Evolutionary conservation across 768 basidiomycete genomes (phyloP), one percentile per base, ranked within the genome.

Genomic region (Dioszegia crocea): DNA sequence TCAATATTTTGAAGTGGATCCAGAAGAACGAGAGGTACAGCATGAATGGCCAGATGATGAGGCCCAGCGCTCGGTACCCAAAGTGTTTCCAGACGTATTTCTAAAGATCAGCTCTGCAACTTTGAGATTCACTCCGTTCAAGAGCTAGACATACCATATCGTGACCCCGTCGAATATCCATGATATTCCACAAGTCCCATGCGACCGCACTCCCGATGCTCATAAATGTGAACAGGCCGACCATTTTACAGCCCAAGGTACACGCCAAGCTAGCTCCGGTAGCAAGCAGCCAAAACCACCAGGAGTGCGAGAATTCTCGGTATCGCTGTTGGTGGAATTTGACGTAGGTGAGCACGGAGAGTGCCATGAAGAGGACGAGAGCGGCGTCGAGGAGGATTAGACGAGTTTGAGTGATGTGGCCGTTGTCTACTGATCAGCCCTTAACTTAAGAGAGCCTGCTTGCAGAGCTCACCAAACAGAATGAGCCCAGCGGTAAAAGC

Each of bases 201-300:
- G 89, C 72, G 43, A 98, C 96, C 5, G 94, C 94, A 48, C 88
- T 81, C 1, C 96, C 96, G 64, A 99, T 85, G 14, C 89, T 84
- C 40, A 85, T 56, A 57, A 99, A 97, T 1, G 91, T 91, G 61
- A 99, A 82, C 47, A 98, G 81, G 33, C 96, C 96, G 67, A 97
- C 97, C 79, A 98, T 96, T 78, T 99, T 99, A 71, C 93, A 94
- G 3, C 89, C 91, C 83, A 96, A 89, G 1, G 92, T 90, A 76
- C 91, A 91, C 31, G 92, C 91, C 84, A 99, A 89, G 78, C 88
- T 92, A 56, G 86, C 81, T 19, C 96, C 96, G 1, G 94, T 97
- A 1, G 87, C 82, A 40, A 87, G 75, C 39, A 98, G 81, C 94
- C 96, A 99, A 40, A 83, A 83, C 90, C 92, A 99, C 96, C 96